Conservation (phyloP, 441 rosid species). For the Arabidopsis lyrata region DNA sequence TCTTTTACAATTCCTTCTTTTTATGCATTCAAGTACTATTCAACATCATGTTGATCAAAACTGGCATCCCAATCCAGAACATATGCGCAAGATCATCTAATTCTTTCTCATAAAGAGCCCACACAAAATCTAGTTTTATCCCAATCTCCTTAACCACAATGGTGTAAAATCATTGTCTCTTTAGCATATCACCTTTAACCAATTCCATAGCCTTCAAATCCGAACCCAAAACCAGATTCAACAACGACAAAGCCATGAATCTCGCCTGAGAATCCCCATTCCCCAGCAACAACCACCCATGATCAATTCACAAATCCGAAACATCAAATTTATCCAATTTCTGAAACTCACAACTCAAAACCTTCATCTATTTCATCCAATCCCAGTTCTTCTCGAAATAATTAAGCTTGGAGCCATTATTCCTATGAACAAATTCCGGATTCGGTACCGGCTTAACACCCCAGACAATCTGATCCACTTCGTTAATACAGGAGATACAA, state of each 20-base stretch:
- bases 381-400: slow-evolving; percentile 66
- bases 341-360: slow-evolving; percentile 68
- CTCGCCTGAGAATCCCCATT: slow-evolving; percentile 89
- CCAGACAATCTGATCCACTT: slow-evolving; percentile 76
- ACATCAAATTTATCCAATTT: slow-evolving; percentile 62
- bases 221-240: slow-evolving; percentile 64
- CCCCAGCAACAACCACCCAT: slow-evolving; percentile 77
- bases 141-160: slow-evolving; percentile 66
- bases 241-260: slow-evolving; percentile 64
- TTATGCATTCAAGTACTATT: too few species aligned
- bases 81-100: slow-evolving; percentile 66
- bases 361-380: slow-evolving; percentile 64
- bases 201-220: slow-evolving; percentile 57
- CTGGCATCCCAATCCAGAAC: slow-evolving; percentile 96
- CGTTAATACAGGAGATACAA: slow-evolving; percentile 73
- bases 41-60: slow-evolving; percentile 84
- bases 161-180: slow-evolving; percentile 71
- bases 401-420: slow-evolving; percentile 44
- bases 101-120: slow-evolving; percentile 86
- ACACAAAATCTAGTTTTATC: slow-evolving; percentile 78
- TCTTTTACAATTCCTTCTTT: slow-evolving; percentile 54
- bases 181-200: slow-evolving; percentile 63
- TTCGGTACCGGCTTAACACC: slow-evolving; percentile 56
- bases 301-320: slow-evolving; percentile 84
- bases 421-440: background rate